These are phyloP conservation scores for Aspergillus ostianus DNA, from an alignment of 495 filamentous ascomycete species.

Conservation along the genomic window DNA sequence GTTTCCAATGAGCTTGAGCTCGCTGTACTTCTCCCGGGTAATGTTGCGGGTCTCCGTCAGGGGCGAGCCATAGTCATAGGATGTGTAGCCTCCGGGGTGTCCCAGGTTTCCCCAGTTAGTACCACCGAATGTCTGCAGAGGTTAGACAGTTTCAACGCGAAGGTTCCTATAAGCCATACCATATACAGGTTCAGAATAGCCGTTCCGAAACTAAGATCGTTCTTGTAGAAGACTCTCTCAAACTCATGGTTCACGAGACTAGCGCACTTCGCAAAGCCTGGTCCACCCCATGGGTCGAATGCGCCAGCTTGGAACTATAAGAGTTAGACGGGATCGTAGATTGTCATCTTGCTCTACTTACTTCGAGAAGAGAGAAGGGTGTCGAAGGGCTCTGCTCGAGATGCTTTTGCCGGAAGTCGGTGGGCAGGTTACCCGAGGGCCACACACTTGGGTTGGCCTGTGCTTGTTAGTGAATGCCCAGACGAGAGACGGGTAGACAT, in stretches of 20 bases:
- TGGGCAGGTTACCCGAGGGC: conserved; percentile 47
- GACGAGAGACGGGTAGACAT: conserved; percentile 10
- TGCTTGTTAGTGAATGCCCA: conserved; percentile 3
- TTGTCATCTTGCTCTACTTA: conserved; percentile 18
- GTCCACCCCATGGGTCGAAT: conserved; percentile 74
- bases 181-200: conserved; percentile 68
- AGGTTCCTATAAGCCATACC: conserved; percentile 36
- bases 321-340: conserved; percentile 10
- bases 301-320: conserved; percentile 68
- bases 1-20: conserved; percentile 71
- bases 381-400: conserved; percentile 60
- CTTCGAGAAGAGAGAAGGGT: conserved; percentile 66
- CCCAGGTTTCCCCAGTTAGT: conserved; percentile 86
- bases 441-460: conserved; percentile 48
- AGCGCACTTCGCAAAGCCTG: conserved; percentile 63
- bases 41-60: conserved; percentile 68
- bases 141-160: conserved; percentile 12
- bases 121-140: conserved; percentile 59
- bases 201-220: conserved; percentile 63
- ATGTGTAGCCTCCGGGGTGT: conserved; percentile 69
- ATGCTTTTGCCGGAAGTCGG: conserved; percentile 48
- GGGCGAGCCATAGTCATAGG: conserved; percentile 68
- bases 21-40: conserved; percentile 72
- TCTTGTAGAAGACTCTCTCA: conserved; percentile 79
- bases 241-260: conserved; percentile 66